Percentiles rank a stretch among this genome's conserved stretches.
phyloP scores from a whole-genome alignment of 768 basidiomycete genomes.

The Pleurotus tuoliensis region DNA sequence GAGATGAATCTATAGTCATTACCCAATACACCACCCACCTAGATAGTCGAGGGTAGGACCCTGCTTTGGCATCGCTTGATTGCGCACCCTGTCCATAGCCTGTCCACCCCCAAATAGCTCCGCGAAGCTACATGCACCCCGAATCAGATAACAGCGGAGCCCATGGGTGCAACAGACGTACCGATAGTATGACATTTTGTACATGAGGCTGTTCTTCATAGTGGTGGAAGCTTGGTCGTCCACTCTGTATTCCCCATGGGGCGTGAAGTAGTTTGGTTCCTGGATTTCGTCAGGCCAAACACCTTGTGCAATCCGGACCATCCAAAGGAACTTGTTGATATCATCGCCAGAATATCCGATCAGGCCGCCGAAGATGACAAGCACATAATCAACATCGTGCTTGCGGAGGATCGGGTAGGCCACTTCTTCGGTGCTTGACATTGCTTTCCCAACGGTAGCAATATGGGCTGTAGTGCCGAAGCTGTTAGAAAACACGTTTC shows the following conservation, averaged over 20 bases:
- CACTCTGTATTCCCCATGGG: slow-evolving; percentile 88
- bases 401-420: slow-evolving; percentile 96
- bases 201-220: slow-evolving; percentile 98
- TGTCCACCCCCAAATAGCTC: slow-evolving; percentile 78
- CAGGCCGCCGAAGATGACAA: slow-evolving; percentile 95
- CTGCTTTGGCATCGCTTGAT: slow-evolving; percentile 71
- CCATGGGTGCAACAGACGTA: slow-evolving; percentile 23
- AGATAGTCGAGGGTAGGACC: slow-evolving; percentile 86
- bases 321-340: slow-evolving; percentile 99
- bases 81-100: slow-evolving; percentile 83
- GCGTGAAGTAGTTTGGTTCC: slow-evolving; percentile 91
- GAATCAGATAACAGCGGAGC: slow-evolving; percentile 2
- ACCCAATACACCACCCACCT: slow-evolving; percentile 45
- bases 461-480: slow-evolving; percentile 68
- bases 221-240: slow-evolving; percentile 79
- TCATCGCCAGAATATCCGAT: slow-evolving; percentile 98
- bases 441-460: slow-evolving; percentile 98
- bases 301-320: slow-evolving; percentile 92
- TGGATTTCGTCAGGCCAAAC: slow-evolving; percentile 99
- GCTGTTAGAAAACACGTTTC: not conserved
- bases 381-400: slow-evolving; percentile 96
- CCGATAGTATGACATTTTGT: slow-evolving; percentile 98
- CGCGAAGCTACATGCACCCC: slow-evolving; percentile 53
- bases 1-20: slow-evolving; percentile 1
- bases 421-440: slow-evolving; percentile 91